phyloP scores from a whole-genome alignment of 2,329 filamentous ascomycete genomes.

The Alternaria rosae region DNA sequence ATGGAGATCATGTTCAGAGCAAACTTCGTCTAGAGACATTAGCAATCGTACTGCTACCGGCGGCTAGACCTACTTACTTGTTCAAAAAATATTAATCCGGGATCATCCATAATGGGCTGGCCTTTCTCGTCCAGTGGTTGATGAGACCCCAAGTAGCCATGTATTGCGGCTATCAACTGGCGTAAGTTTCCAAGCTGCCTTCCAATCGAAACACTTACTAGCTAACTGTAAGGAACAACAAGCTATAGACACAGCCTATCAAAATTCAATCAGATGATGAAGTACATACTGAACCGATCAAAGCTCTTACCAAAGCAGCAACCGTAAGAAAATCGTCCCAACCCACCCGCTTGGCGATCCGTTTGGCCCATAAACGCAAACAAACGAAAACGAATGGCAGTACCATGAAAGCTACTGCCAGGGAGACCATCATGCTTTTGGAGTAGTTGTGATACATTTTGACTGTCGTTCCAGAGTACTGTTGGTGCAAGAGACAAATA shows the following conservation, averaged over 20 bases:
- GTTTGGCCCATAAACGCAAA: slow-evolving; percentile 34
- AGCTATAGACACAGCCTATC: slow-evolving; percentile 26
- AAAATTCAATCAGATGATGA: slow-evolving; percentile 2
- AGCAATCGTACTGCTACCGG: neutral
- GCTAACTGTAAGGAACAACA: slow-evolving; percentile 30
- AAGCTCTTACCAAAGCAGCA: slow-evolving; percentile 28
- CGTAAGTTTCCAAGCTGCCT: neutral
- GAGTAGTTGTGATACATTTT: slow-evolving; percentile 34
- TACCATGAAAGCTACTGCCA: slow-evolving; percentile 29
- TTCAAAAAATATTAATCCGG: slow-evolving; percentile 33
- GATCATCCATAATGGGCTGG: slow-evolving; percentile 31
- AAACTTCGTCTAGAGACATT: slow-evolving; percentile 34
- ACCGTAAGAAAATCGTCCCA: slow-evolving; percentile 34
- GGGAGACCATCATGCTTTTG: slow-evolving; percentile 28
- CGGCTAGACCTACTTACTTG: slow-evolving; percentile 9
- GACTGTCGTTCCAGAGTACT: neutral
- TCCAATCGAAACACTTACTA: slow-evolving; percentile 14
- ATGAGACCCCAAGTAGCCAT: slow-evolving; percentile 32
- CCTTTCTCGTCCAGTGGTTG: slow-evolving; percentile 28
- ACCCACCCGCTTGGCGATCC: slow-evolving; percentile 24
- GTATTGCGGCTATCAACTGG: slow-evolving; percentile 21
- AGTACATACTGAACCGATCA: neutral
- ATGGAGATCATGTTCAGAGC: slow-evolving; percentile 37
- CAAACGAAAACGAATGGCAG: slow-evolving; percentile 25
- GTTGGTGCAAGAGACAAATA: neutral